Evolutionary conservation across 169 alveolate species (phyloP), one percentile per base, ranked within the genome.

Genomic region (Theileria annulata): DNA sequence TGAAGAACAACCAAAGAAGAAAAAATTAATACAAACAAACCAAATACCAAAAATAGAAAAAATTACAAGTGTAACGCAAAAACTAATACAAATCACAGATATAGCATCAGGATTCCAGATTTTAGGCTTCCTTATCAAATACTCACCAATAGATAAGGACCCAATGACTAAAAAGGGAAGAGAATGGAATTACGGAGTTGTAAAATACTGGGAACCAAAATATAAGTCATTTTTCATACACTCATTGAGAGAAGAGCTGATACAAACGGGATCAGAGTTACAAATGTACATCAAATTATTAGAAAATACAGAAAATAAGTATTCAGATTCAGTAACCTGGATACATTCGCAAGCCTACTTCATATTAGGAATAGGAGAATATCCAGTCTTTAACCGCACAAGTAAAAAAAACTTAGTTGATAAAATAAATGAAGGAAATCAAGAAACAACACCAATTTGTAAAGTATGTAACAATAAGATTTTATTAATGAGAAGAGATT

Each of bases 131-230:
- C 68, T 68, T 31, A 33, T 77, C 15, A 68, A 56, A 47, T 77
- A 54, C 62, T 17, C 77, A 23, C 33, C 56, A 19, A 17, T 27
- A 17, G 77, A 69, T 27, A 37, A 23, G 12, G 64, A 77, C 64
- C 48, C 47, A 15, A 27, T 23, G 12, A 27, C 6, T 9, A 51
- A 10, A 25, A 28, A n/a, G 15, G 74, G 30, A 6, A 56, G 27
- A 21, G 35, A 25, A 30, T 77, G 86, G 86, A 66, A 23, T 2
- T 70, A 69, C 30, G 86, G 71, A 17, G 59, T 77, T 0, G 42
- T 77, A 9, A 77, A 77, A 51, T 77, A 33, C 48, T 77, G 86
- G 86, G 86, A 77, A n/a, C 86, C 86, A 21, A 77, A 77, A 21
- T 77, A 75, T 54, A 67, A 58, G 9, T 74, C 73, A 15, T 69